Conservation (phyloP, 805 yeast species). For the Ogataea allantospora region DNA sequence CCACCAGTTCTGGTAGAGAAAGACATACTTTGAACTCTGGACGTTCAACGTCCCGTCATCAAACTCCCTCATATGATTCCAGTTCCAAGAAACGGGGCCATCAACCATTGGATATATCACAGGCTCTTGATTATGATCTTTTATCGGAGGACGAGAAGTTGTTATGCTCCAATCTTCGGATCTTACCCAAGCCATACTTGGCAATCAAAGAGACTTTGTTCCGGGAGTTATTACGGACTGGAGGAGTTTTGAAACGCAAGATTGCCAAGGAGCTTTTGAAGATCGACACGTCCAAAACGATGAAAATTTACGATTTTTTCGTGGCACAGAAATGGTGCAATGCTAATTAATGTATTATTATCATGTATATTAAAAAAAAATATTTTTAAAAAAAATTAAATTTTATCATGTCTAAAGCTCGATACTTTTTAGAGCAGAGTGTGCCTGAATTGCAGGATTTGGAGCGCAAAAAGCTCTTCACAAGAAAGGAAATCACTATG, state of each 20-base stretch:
- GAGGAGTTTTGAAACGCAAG: slow-evolving; percentile 79
- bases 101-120: slow-evolving; percentile 65
- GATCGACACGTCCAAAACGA: slow-evolving; percentile 83
- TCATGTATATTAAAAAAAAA: slow-evolving; percentile 11
- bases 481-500: slow-evolving; percentile 73
- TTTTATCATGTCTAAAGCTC: slow-evolving; percentile 29
- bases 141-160: slow-evolving; percentile 86
- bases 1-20: slow-evolving; percentile 36
- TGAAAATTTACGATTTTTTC: slow-evolving; percentile 88
- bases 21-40: slow-evolving; percentile 33
- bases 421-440: slow-evolving; percentile 61
- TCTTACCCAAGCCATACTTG: slow-evolving; percentile 89
- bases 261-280: slow-evolving; percentile 81
- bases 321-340: slow-evolving; percentile 86
- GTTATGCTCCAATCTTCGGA: slow-evolving; percentile 77
- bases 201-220: slow-evolving; percentile 89
- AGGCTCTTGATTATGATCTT: slow-evolving; percentile 78
- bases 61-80: slow-evolving; percentile 26
- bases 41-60: slow-evolving; percentile 30
- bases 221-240: slow-evolving; percentile 80
- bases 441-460: slow-evolving; percentile 93
- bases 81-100: slow-evolving; percentile 37
- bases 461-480: slow-evolving; percentile 75
- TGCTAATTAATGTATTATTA: slow-evolving; percentile 18
- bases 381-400: slow-evolving; percentile 3